Evolutionary conservation across 1,284 basidiomycete species (phyloP).

Genomic region (Puccinia horiana): DNA sequence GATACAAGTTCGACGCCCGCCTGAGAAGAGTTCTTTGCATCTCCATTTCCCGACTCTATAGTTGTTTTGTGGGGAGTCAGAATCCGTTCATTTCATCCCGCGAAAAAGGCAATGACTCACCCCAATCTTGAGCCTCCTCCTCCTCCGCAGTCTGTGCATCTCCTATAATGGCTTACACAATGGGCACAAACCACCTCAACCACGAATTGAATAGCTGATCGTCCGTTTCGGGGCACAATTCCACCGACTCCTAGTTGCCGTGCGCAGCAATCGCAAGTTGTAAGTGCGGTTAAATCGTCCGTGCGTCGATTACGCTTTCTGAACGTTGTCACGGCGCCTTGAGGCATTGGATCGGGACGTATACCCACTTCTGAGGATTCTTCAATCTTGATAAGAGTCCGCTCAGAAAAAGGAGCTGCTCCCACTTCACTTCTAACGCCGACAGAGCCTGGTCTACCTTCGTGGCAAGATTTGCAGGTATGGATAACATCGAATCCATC

Average conservation of each 20-base stretch:
- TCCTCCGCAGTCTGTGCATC: slow-evolving; percentile 48
- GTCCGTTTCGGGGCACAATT: slow-evolving; percentile 42
- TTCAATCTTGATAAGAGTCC: background rate
- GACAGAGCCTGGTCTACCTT: background rate
- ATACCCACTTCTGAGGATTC: background rate
- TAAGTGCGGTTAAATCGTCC: slow-evolving; percentile 44
- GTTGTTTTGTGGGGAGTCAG: slow-evolving; percentile 38
- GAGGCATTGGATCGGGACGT: background rate
- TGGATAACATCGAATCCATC: slow-evolving; percentile 45
- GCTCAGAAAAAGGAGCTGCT: slow-evolving; percentile 32
- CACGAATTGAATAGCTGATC: slow-evolving; percentile 49
- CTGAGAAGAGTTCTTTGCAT: slow-evolving; percentile 61
- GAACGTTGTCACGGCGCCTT: slow-evolving; percentile 27
- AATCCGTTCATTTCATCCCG: background rate
- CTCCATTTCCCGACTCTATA: slow-evolving; percentile 62
- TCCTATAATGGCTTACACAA: slow-evolving; percentile 35
- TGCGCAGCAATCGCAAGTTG: slow-evolving; percentile 47
- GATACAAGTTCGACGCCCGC: slow-evolving; percentile 60
- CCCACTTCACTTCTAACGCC: background rate
- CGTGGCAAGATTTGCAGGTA: slow-evolving; percentile 41
- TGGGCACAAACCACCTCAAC: slow-evolving; percentile 44
- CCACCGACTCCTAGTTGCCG: slow-evolving; percentile 44
- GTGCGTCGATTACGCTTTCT: slow-evolving; percentile 46
- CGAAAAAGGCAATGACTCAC: background rate
- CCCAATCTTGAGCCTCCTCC: slow-evolving; percentile 45